Evolutionary conservation across 2,329 filamentous ascomycete genomes (phyloP).

Genomic region (Metarhizium robertsii): DNA sequence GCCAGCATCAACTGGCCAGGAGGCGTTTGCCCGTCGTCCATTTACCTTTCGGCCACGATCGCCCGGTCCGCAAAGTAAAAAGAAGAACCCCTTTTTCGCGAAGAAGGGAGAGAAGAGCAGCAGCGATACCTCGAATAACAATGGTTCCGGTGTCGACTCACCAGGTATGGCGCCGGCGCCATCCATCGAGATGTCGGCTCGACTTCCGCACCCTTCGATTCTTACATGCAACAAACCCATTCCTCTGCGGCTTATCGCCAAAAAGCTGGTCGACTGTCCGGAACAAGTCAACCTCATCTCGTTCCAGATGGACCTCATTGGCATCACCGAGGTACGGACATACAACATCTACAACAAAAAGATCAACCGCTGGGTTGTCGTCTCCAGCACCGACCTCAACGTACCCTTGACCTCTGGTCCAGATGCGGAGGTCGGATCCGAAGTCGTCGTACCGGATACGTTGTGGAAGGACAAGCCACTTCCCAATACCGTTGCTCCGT

Average conservation of each 20-base stretch:
- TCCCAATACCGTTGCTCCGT: conserved; percentile 79
- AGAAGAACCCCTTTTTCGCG: conserved; percentile 52
- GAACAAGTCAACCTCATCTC: conserved; percentile 68
- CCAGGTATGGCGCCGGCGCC: conserved; percentile 33
- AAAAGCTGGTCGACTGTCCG: conserved; percentile 59
- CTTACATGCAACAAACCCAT: conserved; percentile 82
- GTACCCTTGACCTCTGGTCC: conserved; percentile 54
- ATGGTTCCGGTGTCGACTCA: conserved; percentile 18
- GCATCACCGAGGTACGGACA: conserved; percentile 69
- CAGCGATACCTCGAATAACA: conserved; percentile 7
- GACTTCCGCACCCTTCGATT: conserved; percentile 78
- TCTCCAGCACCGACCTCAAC: conserved; percentile 61
- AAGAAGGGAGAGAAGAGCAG: conserved; percentile 20
- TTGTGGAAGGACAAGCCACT: conserved; percentile 66
- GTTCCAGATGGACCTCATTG: conserved; percentile 73
- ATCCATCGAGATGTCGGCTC: conserved; percentile 65
- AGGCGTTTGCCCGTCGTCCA: conserved; percentile 73
- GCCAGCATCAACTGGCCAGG: conserved; percentile 55
- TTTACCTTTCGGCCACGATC: conserved; percentile 44
- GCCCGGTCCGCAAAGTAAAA: conserved; percentile 20
- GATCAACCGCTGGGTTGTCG: conserved; percentile 64
- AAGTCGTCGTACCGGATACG: conserved; percentile 58
- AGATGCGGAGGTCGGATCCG: conserved; percentile 50
- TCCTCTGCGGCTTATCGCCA: conserved; percentile 70
- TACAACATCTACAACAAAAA: conserved; percentile 66